Evolutionary conservation across 345 rosid species (phyloP).

Genomic region (Alliaria petiolata): DNA sequence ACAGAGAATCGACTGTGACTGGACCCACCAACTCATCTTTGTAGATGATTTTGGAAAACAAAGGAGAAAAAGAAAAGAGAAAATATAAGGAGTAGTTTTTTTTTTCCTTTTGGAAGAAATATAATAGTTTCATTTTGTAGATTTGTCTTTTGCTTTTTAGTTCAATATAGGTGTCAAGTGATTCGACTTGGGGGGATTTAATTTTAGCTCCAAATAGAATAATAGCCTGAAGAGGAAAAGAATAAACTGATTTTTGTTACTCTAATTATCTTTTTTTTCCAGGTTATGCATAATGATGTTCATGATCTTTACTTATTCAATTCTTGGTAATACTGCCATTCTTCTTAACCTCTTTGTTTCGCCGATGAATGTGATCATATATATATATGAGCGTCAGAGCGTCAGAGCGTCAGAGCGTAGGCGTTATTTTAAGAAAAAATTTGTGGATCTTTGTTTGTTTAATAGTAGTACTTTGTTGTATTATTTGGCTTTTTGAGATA

Average conservation of each 20-base stretch:
- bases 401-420: no score
- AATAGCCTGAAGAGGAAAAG: neutral
- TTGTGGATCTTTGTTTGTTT: neutral
- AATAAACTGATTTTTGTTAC: neutral
- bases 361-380: neutral
- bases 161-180: slow-evolving; percentile 19
- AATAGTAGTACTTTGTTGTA: neutral
- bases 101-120: no score
- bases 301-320: no score
- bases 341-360: neutral
- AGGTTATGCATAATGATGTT: neutral
- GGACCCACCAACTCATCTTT: slow-evolving; percentile 30
- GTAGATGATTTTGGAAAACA: slow-evolving; percentile 3
- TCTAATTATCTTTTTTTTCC: neutral
- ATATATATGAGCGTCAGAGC: no score
- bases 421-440: neutral
- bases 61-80: neutral
- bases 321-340: neutral
- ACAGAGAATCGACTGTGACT: slow-evolving; percentile 26
- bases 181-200: neutral
- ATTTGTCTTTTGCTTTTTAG: slow-evolving; percentile 35
- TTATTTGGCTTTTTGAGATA: neutral
- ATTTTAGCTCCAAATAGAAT: neutral
- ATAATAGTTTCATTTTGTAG: slow-evolving; percentile 11
- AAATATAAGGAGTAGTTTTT: no score